Evolutionary conservation across 805 yeast species (phyloP), one percentile per base, ranked within the genome.

Genomic region (Saccharomycopsis sp.): DNA sequence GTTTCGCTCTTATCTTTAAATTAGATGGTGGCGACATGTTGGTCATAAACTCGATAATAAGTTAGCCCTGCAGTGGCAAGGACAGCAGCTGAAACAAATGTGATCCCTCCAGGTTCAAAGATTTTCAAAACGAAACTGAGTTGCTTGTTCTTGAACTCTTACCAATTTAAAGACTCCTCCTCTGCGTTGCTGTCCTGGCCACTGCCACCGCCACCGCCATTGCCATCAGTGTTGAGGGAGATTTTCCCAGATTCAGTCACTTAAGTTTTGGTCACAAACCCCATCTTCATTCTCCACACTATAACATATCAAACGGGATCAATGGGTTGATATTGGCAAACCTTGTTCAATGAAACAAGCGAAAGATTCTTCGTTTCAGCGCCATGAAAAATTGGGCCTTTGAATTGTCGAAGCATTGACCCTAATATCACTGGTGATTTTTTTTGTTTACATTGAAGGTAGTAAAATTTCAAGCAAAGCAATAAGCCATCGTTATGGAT

Each of bases 11-110:
- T n/a, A n/a, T n/a, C n/a, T n/a, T n/a, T n/a, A n/a, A n/a, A n/a
- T n/a, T n/a, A n/a, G n/a, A n/a, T n/a, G n/a, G n/a, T n/a, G n/a
- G n/a, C 58, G 0, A 84, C 87, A 53, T 76, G 82, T 3, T 51
- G 40, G 36, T 72, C 67, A 59, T 85, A 85, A 39, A 74, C 64
- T 38, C 68, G 67, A 57, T 85, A 95, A 58, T 85, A 85, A 11
- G 74, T 54, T n/a, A 76, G 56, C 2, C 95, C 95, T 2, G 90
- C 83, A 2, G 77, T 62, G 0, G 85, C 90, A 14, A 85, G 67
- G 29, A 85, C 75, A 2, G 77, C 69, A 28, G 85, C 60, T 2
- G 89, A 79, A 13, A 85, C 77, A 38, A 83, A 65, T 14, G 89
- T 83, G 37, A 85, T 77, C 2, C 85, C 78, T 0, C 80, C 78